Conservation (phyloP, 352 stramenopile species). For the Thraustochytrium sp. region DNA sequence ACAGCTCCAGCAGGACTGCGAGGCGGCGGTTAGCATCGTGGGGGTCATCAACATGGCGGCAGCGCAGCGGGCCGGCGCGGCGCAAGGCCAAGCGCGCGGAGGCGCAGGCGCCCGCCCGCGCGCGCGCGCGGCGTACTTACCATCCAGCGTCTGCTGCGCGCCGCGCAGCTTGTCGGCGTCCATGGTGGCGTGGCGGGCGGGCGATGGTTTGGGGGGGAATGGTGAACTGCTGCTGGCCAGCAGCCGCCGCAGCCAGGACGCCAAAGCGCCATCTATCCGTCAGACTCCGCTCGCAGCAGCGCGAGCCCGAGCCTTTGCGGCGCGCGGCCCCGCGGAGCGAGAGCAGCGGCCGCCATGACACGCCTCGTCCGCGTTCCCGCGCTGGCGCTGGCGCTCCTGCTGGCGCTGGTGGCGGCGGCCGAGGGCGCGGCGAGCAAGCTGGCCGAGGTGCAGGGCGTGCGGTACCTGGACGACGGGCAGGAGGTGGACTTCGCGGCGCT, state of each 20-base stretch:
- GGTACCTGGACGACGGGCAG: not conserved
- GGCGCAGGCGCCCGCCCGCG: not conserved
- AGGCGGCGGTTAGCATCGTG: not conserved
- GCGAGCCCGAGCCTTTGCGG: too few species aligned
- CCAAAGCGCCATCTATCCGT: too few species aligned
- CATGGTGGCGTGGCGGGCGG: too few species aligned
- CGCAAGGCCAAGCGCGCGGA: not conserved
- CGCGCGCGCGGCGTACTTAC: not conserved
- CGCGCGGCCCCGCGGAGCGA: not conserved
- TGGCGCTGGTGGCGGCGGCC: not conserved
- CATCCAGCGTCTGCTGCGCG: conserved; percentile 4
- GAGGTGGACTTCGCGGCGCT: not conserved
- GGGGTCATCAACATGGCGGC: too few species aligned
- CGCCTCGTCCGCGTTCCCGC: not conserved
- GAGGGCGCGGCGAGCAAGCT: not conserved
- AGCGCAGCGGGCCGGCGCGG: not conserved
- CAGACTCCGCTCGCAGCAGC: too few species aligned
- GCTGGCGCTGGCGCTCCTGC: not conserved
- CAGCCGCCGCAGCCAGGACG: too few species aligned
- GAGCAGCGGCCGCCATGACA: not conserved
- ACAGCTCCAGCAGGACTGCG: conserved; percentile 29
- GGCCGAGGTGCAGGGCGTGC: not conserved
- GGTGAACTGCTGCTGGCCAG: not conserved
- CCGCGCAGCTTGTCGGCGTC: not conserved
- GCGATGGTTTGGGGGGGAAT: not conserved